A percentile compares a stretch with the other conserved stretches of the same genome.
Evolutionary conservation across 1,284 basidiomycete genomes (phyloP).

Genomic region (Golubevia sp.): DNA sequence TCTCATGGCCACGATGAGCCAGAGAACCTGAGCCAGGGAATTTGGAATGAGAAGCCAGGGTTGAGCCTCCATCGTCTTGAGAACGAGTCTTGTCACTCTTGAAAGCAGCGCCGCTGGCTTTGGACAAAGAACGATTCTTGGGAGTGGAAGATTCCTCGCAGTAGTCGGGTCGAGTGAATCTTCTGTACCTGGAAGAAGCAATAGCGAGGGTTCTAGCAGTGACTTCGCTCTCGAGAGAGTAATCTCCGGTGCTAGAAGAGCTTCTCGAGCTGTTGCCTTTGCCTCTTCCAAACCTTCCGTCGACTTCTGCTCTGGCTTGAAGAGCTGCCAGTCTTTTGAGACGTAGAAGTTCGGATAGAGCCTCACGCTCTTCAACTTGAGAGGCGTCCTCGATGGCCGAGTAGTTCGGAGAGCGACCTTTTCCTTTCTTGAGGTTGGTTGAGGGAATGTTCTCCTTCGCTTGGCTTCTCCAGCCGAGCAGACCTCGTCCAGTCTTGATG

Average conservation of each 20-base stretch:
- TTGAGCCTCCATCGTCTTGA: neutral
- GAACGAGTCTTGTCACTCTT: neutral
- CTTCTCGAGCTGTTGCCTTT: neutral
- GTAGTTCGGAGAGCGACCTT: neutral
- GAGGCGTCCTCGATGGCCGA: constrained; percentile 31
- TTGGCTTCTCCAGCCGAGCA: constrained; percentile 5
- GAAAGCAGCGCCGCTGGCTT: neutral
- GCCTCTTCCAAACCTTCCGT: neutral
- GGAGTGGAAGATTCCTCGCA: neutral
- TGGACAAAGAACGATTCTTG: neutral
- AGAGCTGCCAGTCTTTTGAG: constrained; percentile 22
- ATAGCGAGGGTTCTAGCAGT: constrained; percentile 12
- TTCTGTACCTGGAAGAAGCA: constrained; percentile 5
- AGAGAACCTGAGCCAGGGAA: neutral
- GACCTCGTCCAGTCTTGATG: neutral
- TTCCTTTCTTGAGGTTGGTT: neutral
- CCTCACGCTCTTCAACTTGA: constrained; percentile 22
- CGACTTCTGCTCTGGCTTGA: constrained; percentile 12
- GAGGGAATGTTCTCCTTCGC: neutral
- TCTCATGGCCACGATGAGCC: neutral
- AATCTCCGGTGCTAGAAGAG: constrained; percentile 1
- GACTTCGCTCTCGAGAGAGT: constrained; percentile 26
- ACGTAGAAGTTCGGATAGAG: constrained; percentile 26
- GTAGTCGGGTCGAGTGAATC: neutral
- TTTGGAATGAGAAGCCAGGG: neutral